Evolutionary conservation across 2,329 filamentous ascomycete species (phyloP), one percentile per base, ranked within the genome.

Genomic region (Fusarium nygamai): DNA sequence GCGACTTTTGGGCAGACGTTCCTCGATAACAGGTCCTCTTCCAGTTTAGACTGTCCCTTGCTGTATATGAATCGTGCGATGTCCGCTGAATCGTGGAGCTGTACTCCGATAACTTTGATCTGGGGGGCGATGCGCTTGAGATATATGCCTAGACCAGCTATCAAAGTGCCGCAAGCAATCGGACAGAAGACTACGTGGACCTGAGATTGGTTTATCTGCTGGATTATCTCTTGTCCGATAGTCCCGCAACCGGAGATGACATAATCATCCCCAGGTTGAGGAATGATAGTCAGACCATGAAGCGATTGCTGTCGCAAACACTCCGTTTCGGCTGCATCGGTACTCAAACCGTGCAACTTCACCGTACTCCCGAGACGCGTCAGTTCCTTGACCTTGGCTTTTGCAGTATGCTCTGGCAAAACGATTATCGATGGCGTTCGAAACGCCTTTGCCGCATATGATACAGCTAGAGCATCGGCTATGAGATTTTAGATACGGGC

Each of bases 291-390:
- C 2, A 56, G 14, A 8, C 11, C 34, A 41, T 56, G 34, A 56
- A 56, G 51, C 4, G 34, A 56, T 1, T 56, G 34, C 4, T 41
- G 2, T 4, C 34, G 24, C 5, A 56, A 10, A 4, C 1, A 56
- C 20, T 41, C 51, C 10, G 19, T 20, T 1, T 13, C 17, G 0
- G 19, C 10, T 0, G 9, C 33, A 16, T 29, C 19, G 7, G 24
- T 7, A 29, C 24, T 17, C 6, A 3, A 0, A 9, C 50, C 50
- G 3, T 38, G n/a, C 7, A 56, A 29, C 24, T 17, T 29, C 0
- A 56, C 51, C 0, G 51, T 56, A 19, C 51, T 41, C 19, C 51
- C 51, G 2, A 41, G 34, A 10, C 51, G 20, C 1, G 4, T 56
- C 2, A 56, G 8, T 6, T 56, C 51, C 24, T 29, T 56, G 20